phyloP scores from a whole-genome alignment of 257 asterid genomes.

The Linaria vulgaris region DNA sequence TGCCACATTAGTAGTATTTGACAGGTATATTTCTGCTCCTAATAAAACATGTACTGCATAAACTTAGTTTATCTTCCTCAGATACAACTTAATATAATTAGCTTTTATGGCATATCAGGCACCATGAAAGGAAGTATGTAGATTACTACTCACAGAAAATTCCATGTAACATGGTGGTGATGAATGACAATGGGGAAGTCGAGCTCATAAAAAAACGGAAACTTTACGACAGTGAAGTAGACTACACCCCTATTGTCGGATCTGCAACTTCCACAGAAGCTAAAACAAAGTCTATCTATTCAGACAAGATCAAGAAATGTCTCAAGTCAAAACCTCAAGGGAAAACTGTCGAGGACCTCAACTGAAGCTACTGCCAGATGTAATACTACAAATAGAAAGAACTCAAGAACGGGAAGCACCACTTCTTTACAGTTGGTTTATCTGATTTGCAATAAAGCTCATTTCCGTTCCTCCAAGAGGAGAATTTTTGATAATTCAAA shows the following conservation, averaged over 20 bases:
- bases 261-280: constrained; percentile 27
- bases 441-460: neutral
- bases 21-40: no score
- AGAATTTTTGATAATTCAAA: no score
- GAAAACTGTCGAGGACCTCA: constrained; percentile 15
- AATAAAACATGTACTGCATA: no score
- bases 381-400: neutral
- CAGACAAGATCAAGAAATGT: constrained; percentile 34
- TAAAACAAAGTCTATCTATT: constrained; percentile 23
- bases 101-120: constrained; percentile 20
- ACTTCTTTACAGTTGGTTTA: neutral
- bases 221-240: constrained; percentile 7
- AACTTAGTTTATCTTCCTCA: no score
- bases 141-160: constrained; percentile 41
- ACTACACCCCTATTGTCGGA: neutral
- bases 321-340: constrained; percentile 32
- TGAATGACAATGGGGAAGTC: constrained; percentile 38
- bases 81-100: no score
- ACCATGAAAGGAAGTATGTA: constrained; percentile 40
- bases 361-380: neutral
- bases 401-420: no score
- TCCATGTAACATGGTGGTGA: constrained; percentile 39
- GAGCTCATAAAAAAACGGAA: constrained; percentile 32
- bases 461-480: no score
- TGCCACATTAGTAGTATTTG: constrained; percentile 64